Conservation (phyloP, 192 early-diverging fungal species). For the Polychytrium aggregatum region DNA sequence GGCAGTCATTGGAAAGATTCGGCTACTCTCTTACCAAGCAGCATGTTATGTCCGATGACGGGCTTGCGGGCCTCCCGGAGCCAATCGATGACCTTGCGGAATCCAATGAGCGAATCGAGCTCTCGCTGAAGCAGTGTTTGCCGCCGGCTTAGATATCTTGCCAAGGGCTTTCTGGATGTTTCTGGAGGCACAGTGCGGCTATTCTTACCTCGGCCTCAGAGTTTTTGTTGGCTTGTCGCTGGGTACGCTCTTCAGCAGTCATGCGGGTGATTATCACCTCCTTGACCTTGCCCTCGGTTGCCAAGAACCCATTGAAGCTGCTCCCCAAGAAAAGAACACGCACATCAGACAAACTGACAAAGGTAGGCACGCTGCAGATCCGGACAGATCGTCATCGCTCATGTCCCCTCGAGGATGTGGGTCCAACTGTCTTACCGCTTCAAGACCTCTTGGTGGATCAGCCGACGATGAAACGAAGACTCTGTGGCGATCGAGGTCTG, state of each 20-base stretch:
- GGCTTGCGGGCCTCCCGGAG: slow-evolving; percentile 60
- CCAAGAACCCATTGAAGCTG: slow-evolving; percentile 35
- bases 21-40: slow-evolving; percentile 36
- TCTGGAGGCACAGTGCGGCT: no score
- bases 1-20: no score
- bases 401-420: no score
- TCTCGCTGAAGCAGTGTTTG: slow-evolving; percentile 17
- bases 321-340: no score
- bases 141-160: background rate
- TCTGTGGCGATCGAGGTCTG: slow-evolving; percentile 30
- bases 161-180: no score
- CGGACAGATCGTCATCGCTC: no score
- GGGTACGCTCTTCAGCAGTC: slow-evolving; percentile 42
- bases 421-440: slow-evolving; percentile 21
- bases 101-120: slow-evolving; percentile 45
- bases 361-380: no score
- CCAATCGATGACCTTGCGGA: slow-evolving; percentile 70
- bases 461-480: slow-evolving; percentile 54
- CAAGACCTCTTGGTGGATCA: slow-evolving; percentile 67
- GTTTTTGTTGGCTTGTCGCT: no score
- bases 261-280: slow-evolving; percentile 33
- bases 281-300: slow-evolving; percentile 23
- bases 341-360: no score
- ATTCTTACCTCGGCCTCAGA: no score
- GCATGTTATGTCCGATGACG: slow-evolving; percentile 81